phyloP scores from a whole-genome alignment of 31 red algal genomes.

The Porphyra umbilicalis region DNA sequence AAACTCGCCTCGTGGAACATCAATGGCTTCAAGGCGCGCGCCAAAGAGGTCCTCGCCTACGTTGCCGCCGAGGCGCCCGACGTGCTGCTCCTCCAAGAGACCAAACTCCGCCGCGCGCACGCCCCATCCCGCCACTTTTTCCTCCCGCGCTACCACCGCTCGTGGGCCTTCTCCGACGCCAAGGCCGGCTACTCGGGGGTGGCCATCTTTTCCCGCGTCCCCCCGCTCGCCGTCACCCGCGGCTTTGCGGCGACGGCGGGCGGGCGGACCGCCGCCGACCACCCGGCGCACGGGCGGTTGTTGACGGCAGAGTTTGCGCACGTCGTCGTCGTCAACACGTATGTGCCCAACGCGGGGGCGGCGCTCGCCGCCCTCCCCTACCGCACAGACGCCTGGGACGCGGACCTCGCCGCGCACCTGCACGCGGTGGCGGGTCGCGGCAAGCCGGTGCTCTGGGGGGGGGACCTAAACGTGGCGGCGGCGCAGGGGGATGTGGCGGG shows the following conservation, averaged over 20 bases:
- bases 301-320: constrained; percentile 15
- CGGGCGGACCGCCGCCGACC: background rate
- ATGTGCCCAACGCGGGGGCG: constrained; percentile 71
- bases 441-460: constrained; percentile 40
- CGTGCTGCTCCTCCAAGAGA: constrained; percentile 72
- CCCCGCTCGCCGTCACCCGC: background rate
- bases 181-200: constrained; percentile 61
- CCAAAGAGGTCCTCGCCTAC: constrained; percentile 7
- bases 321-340: constrained; percentile 49
- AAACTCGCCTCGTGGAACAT: background rate
- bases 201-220: constrained; percentile 13
- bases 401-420: constrained; percentile 36
- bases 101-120: constrained; percentile 22
- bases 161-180: constrained; percentile 37
- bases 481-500: constrained; percentile 1
- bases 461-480: constrained; percentile 73
- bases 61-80: constrained; percentile 28
- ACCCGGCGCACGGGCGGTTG: constrained; percentile 39
- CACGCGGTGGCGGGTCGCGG: constrained; percentile 6
- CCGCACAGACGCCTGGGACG: constrained; percentile 54
- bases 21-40: background rate
- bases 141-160: constrained; percentile 14
- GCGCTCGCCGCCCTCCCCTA: constrained; percentile 47
- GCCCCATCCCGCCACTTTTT: background rate
- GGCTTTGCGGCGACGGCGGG: background rate